These are phyloP conservation scores for Xenoacremonium recifei DNA, from an alignment of 2,329 filamentous ascomycete species.

Conservation along the genomic window DNA sequence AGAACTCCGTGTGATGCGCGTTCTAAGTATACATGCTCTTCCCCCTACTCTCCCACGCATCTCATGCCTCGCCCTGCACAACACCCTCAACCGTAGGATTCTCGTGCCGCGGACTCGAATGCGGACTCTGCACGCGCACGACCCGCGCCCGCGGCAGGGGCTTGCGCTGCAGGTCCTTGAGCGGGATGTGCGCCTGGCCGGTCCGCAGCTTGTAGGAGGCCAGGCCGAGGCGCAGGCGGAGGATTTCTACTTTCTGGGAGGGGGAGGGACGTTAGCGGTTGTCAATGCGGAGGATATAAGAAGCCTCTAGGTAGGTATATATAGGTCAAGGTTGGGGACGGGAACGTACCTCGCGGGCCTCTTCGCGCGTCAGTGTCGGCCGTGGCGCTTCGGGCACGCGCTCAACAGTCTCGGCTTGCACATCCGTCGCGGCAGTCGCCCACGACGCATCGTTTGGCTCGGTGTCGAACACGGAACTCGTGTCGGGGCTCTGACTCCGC, in stretches of 20 bases:
- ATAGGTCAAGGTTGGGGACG: slow-evolving; percentile 6
- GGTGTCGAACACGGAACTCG: slow-evolving; percentile 50
- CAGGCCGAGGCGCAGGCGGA: slow-evolving; percentile 67
- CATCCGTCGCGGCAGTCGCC: slow-evolving; percentile 49
- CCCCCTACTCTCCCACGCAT: too few relatives aligned
- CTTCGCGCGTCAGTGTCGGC: slow-evolving; percentile 45
- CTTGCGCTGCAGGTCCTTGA: slow-evolving; percentile 54
- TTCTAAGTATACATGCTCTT: too few relatives aligned
- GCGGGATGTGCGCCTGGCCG: slow-evolving; percentile 65
- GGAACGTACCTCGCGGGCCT: slow-evolving; percentile 48
- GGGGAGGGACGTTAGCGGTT: slow-evolving; percentile 43
- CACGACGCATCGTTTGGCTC: slow-evolving; percentile 48
- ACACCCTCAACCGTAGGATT: too few relatives aligned
- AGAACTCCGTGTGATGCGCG: too few relatives aligned
- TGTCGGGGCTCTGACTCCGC: slow-evolving; percentile 37
- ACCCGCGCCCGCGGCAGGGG: slow-evolving; percentile 24
- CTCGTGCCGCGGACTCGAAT: slow-evolving; percentile 7
- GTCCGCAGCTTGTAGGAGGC: slow-evolving; percentile 75
- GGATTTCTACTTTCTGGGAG: slow-evolving; percentile 59
- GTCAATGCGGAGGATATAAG: too few relatives aligned
- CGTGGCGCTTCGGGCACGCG: background rate
- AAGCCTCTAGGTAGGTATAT: background rate
- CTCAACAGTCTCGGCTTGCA: slow-evolving; percentile 36
- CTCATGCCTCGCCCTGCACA: too few relatives aligned
- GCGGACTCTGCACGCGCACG: slow-evolving; percentile 25